Conservation (phyloP, 2,329 filamentous ascomycete genomes). For the Aspergillus fumigatus region DNA sequence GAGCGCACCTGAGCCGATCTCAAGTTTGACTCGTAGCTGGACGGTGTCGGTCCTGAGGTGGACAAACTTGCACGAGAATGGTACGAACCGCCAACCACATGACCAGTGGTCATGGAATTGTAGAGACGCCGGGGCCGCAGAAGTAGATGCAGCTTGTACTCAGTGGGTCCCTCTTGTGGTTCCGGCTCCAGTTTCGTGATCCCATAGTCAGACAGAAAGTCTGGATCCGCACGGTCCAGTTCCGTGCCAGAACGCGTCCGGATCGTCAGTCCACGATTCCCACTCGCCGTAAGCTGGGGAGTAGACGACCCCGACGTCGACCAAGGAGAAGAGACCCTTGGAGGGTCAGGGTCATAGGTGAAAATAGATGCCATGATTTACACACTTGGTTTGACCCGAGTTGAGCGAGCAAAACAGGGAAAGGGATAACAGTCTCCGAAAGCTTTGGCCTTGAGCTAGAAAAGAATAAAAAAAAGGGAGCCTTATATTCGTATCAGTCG, state of each 20-base stretch:
- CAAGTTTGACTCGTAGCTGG: constrained; percentile 27
- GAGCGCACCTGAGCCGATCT: constrained; percentile 47
- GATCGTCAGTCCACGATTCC: constrained; percentile 19
- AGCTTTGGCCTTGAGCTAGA: neutral
- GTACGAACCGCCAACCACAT: constrained; percentile 49
- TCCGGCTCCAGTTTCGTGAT: constrained; percentile 80
- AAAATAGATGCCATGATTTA: constrained; percentile 83
- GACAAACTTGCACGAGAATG: constrained; percentile 36
- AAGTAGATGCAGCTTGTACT: constrained; percentile 93
- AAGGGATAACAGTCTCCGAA: neutral
- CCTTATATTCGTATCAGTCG: constrained; percentile 5
- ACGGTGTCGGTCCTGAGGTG: constrained; percentile 19
- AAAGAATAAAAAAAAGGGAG: too few relatives aligned
- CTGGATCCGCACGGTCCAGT: constrained; percentile 35
- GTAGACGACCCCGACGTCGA: constrained; percentile 52
- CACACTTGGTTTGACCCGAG: neutral
- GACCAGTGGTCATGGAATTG: constrained; percentile 63
- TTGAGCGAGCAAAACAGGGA: neutral
- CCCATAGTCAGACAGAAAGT: constrained; percentile 51
- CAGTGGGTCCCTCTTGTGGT: constrained; percentile 87
- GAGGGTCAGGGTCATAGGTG: constrained; percentile 85
- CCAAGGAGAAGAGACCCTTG: constrained; percentile 89
- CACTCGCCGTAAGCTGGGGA: constrained; percentile 28
- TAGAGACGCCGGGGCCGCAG: constrained; percentile 74
- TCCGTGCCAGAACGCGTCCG: constrained; percentile 33